Evolutionary conservation across 371 early-diverging fungal species (phyloP).

Genomic region (Mucor ambiguus): DNA sequence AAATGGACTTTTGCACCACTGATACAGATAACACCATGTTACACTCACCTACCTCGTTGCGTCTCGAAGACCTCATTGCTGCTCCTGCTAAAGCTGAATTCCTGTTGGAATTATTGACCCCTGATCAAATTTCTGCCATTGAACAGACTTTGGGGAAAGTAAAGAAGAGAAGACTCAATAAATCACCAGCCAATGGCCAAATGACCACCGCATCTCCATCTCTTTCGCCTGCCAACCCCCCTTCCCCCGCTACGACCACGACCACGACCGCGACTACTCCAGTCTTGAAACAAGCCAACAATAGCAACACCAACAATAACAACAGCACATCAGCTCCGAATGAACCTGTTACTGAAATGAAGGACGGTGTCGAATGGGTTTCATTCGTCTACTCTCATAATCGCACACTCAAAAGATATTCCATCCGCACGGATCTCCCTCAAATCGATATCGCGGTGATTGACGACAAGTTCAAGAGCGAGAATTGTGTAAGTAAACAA

Average conservation of each 20-base stretch:
- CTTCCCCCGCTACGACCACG: neutral
- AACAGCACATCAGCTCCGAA: constrained; percentile 20
- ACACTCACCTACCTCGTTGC: constrained; percentile 36
- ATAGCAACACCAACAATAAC: constrained; percentile 4
- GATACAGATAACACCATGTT: constrained; percentile 21
- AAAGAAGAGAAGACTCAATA: constrained; percentile 39
- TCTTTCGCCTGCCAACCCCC: neutral
- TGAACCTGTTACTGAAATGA: constrained; percentile 49
- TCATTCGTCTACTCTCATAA: constrained; percentile 71
- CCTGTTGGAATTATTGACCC: constrained; percentile 31
- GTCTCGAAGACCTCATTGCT: constrained; percentile 39
- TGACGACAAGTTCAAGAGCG: constrained; percentile 72
- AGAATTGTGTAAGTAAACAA: constrained; percentile 73
- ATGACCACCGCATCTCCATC: neutral
- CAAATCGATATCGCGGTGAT: constrained; percentile 59
- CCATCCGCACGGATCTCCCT: constrained; percentile 81
- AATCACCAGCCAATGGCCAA: neutral
- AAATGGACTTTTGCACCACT: constrained; percentile 38
- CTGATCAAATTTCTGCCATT: constrained; percentile 41
- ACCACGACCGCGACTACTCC: neutral
- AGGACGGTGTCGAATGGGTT: constrained; percentile 71
- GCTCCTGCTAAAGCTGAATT: constrained; percentile 41
- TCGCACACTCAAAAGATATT: constrained; percentile 66
- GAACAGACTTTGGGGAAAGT: constrained; percentile 42
- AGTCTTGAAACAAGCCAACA: constrained; percentile 12